Base-by-base conservation (phyloP, 805 yeast genomes). In the Nakazawaea laoshanensis region DNA sequence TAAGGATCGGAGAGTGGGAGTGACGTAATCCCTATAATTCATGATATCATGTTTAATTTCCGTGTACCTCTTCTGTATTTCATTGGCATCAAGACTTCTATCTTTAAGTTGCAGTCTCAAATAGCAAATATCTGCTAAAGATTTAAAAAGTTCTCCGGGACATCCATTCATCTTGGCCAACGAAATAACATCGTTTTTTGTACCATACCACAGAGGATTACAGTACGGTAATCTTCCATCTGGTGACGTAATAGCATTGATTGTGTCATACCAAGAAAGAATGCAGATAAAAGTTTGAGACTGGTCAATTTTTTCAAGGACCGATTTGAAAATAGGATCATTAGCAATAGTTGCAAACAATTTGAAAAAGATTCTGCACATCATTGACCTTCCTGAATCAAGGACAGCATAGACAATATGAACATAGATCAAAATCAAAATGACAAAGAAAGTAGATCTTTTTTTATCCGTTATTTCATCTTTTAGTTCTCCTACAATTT, bases 231-330 rank as follows among this genome's bases (percentile, higher is more conserved):
- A 44, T 12, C 79, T 49, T 42, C 71, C 70, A 47, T 72, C 78
- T 1, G 77, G 72, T 1, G 77, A 68, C 2, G 67, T 70, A 10
- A 73, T 52, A 1, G 78, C 74, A 19, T 70, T 54, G 4, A 72
- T 67, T 1, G 78, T 72, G 41, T 73, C 79, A 46, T 67, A 72
- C 79, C 79, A 73, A 1, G 76, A 64, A 11, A 73, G 45, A n/a
- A 69, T 72, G 22, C 65, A 63, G 5, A 70, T 64, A 19, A 68
- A 53, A 1, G 71, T 51, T 5, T 69, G 67, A 5, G 67, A 58
- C 38, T 70, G 73, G 42, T 67, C 70, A 14, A 68, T 70, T 27
- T 57, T 61, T 14, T 60, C 61, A 42, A 67, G 45, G 15, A 66
- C 62, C 4, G 55, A 42, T 22, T 55, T 48, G 50, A 67, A 68